These are phyloP conservation scores for Leccinum griseonigrum DNA, from an alignment of 1,284 basidiomycete genomes.

Conservation along the genomic window DNA sequence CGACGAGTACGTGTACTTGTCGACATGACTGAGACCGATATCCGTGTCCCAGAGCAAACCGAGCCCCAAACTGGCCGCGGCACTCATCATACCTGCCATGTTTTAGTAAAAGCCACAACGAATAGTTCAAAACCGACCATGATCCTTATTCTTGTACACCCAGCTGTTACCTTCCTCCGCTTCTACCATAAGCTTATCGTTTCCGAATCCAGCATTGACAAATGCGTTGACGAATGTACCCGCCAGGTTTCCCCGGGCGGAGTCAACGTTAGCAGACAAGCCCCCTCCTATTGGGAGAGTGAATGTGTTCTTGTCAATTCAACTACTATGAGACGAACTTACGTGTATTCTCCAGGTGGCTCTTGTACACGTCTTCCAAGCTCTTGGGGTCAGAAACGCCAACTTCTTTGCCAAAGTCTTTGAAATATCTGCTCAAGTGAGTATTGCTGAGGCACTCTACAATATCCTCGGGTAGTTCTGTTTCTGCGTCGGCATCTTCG, in stretches of 20 bases:
- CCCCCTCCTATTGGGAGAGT: constrained; percentile 46
- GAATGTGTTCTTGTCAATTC: constrained; percentile 3
- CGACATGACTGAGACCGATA: constrained; percentile 89
- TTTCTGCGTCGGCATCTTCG: constrained; percentile 56
- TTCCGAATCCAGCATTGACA: constrained; percentile 98
- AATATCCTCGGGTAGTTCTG: constrained; percentile 82
- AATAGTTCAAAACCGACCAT: constrained; percentile 51
- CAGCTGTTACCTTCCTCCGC: constrained; percentile 96
- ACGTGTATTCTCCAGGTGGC: constrained; percentile 90
- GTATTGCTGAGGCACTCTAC: constrained; percentile 84
- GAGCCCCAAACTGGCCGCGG: constrained; percentile 91
- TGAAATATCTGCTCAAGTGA: constrained; percentile 83
- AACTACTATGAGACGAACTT: constrained; percentile 27
- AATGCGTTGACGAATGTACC: constrained; percentile 99
- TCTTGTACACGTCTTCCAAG: constrained; percentile 97
- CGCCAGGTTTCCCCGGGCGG: constrained; percentile 92
- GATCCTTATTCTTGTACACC: constrained; percentile 99
- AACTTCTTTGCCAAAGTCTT: constrained; percentile 92
- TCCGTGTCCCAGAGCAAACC: constrained; percentile 98
- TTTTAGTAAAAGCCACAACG: constrained; percentile 8
- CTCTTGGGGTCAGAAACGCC: constrained; percentile 89
- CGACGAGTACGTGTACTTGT: constrained; percentile 96
- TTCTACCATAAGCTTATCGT: constrained; percentile 97
- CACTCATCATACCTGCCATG: constrained; percentile 87
- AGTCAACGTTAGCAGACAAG: constrained; percentile 78